Evolutionary conservation across 306 rosid species (phyloP).

Genomic region (Oxytropis ochrocephala): DNA sequence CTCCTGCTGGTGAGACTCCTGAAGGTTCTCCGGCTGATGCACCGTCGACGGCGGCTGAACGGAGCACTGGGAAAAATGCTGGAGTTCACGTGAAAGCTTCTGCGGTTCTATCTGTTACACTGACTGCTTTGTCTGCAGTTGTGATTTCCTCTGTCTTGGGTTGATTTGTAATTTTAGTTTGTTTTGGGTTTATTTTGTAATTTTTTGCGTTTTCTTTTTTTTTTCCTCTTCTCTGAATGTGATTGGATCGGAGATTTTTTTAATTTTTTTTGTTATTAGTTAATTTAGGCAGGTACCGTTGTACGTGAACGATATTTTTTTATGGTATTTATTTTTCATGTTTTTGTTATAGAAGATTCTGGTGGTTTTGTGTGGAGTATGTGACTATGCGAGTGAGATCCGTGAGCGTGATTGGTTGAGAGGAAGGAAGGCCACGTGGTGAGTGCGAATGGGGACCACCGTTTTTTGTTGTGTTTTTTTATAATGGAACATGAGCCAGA

Average conservation of each 20-base stretch:
- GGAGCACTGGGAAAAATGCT: slow-evolving; percentile 24
- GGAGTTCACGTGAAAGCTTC: slow-evolving; percentile 42
- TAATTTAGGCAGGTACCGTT: slow-evolving; percentile 22
- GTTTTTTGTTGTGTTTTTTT: background rate
- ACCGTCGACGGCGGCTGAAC: slow-evolving; percentile 42
- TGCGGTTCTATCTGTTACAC: slow-evolving; percentile 22
- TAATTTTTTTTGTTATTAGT: slow-evolving; percentile 18
- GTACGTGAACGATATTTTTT: background rate
- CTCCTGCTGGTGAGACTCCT: slow-evolving; percentile 51
- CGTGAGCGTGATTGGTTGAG: slow-evolving; percentile 3
- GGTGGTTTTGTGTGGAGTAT: background rate
- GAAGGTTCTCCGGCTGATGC: slow-evolving; percentile 43
- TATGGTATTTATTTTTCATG: background rate
- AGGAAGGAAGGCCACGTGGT: slow-evolving; percentile 29
- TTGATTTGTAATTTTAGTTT: slow-evolving; percentile 37
- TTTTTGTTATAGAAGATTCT: background rate
- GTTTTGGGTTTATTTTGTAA: background rate
- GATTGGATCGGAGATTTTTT: slow-evolving; percentile 25
- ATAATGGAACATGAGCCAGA: background rate
- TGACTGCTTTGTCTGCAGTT: slow-evolving; percentile 31
- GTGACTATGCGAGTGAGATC: background rate
- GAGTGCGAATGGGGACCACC: slow-evolving; percentile 18
- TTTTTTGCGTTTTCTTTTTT: background rate
- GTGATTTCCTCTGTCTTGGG: slow-evolving; percentile 40
- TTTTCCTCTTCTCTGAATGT: background rate